phyloP scores from a whole-genome alignment of 495 filamentous ascomycete species.

The Achaetomiella virescens region DNA sequence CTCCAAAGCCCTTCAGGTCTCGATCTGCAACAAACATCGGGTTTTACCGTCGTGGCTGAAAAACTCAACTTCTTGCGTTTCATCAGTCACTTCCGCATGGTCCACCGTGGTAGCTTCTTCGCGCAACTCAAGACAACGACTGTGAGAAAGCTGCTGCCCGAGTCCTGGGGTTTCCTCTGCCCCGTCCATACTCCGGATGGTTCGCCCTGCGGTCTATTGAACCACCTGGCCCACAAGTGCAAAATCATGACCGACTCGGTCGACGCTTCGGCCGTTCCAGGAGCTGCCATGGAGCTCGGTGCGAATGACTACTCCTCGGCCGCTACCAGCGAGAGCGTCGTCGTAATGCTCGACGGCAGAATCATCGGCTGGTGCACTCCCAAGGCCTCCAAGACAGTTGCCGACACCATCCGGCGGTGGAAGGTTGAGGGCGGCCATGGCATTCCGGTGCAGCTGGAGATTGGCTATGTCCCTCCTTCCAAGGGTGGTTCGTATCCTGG shows the following conservation, averaged over 20 bases:
- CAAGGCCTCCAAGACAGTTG: slow-evolving; percentile 67
- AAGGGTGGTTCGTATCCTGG: slow-evolving; percentile 90
- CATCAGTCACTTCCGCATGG: slow-evolving; percentile 98
- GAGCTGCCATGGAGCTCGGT: slow-evolving; percentile 68
- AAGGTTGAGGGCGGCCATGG: slow-evolving; percentile 88
- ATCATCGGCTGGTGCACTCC: slow-evolving; percentile 88
- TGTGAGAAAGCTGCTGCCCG: slow-evolving; percentile 87
- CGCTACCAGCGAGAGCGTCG: slow-evolving; percentile 70
- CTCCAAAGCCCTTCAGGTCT: slow-evolving; percentile 83
- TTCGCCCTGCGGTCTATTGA: slow-evolving; percentile 86
- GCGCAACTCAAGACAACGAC: slow-evolving; percentile 95
- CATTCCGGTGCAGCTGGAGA: slow-evolving; percentile 79
- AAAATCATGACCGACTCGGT: slow-evolving; percentile 67
- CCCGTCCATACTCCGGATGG: slow-evolving; percentile 98
- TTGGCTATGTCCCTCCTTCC: slow-evolving; percentile 83
- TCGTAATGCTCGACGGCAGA: slow-evolving; percentile 81
- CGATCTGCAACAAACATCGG: slow-evolving; percentile 88
- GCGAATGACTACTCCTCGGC: slow-evolving; percentile 65
- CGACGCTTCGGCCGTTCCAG: slow-evolving; percentile 66
- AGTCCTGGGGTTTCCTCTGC: slow-evolving; percentile 96
- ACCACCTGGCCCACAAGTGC: slow-evolving; percentile 94
- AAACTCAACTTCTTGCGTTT: slow-evolving; percentile 99
- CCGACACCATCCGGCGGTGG: slow-evolving; percentile 82
- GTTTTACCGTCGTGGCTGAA: slow-evolving; percentile 93
- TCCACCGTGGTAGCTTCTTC: slow-evolving; percentile 98